Conservation (phyloP, 2,329 filamentous ascomycete genomes). For the Penicillium sumatraense region DNA sequence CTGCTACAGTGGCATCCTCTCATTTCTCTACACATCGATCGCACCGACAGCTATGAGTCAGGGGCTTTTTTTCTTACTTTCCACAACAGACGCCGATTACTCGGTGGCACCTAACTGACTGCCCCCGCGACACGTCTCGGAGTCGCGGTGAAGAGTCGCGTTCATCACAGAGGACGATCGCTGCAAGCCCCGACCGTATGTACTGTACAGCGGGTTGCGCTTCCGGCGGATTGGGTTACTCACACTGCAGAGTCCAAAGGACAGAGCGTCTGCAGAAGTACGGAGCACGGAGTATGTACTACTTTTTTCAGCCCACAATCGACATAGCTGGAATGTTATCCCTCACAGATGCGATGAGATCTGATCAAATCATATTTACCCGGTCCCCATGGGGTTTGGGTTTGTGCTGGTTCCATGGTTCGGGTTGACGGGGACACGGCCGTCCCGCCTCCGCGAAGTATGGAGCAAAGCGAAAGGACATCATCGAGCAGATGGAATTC, state of each 20-base stretch:
- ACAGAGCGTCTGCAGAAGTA: slow-evolving; percentile 3
- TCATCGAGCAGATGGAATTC: neutral
- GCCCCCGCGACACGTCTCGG: slow-evolving; percentile 3
- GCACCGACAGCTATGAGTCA: neutral
- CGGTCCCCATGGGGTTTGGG: neutral
- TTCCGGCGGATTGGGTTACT: slow-evolving; percentile 4
- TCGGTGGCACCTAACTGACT: neutral
- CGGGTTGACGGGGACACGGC: neutral
- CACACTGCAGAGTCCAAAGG: slow-evolving; percentile 2
- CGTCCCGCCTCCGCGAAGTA: neutral
- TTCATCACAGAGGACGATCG: neutral
- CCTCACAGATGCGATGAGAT: neutral
- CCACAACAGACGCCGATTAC: neutral
- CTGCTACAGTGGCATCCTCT: neutral
- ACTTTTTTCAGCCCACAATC: neutral
- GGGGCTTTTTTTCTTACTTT: slow-evolving; percentile 1
- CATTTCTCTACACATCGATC: neutral
- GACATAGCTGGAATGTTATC: neutral
- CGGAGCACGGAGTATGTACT: neutral
- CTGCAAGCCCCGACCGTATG: slow-evolving; percentile 2
- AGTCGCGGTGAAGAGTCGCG: slow-evolving; percentile 2
- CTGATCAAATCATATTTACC: neutral
- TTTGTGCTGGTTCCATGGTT: neutral
- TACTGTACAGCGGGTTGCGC: neutral
- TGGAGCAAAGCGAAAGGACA: neutral